phyloP scores from a whole-genome alignment of 805 yeast species.

The Metschnikowia hibisci region DNA sequence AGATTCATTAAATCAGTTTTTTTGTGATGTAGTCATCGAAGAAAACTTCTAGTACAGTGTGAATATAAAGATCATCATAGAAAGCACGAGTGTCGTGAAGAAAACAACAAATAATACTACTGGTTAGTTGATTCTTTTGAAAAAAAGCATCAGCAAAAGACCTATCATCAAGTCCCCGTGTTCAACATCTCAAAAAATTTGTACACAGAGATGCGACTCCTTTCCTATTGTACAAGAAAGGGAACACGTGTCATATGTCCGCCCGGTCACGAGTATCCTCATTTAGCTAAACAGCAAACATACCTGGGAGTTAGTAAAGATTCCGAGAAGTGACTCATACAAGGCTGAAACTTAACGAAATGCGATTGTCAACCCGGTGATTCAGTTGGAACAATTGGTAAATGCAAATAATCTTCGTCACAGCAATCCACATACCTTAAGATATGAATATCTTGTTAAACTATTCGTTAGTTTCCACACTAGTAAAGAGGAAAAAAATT shows the following conservation, averaged over 20 bases:
- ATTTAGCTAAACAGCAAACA: conserved; percentile 21
- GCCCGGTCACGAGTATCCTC: conserved; percentile 51
- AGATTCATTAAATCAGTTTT: conserved; percentile 49
- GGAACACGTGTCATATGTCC: conserved; percentile 42
- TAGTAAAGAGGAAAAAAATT: conserved; percentile 12
- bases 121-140: conserved; percentile 1
- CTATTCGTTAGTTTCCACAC: conserved; percentile 24
- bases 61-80: conserved; percentile 49
- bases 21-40: conserved; percentile 36
- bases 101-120: conserved; percentile 18
- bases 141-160: conserved; percentile 34
- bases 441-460: conserved; percentile 14
- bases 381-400: conserved; percentile 64
- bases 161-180: conserved; percentile 50
- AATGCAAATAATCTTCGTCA: conserved; percentile 48
- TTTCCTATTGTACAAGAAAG: conserved; percentile 33
- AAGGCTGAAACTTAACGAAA: conserved; percentile 63
- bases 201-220: conserved; percentile 56
- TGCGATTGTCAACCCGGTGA: conserved; percentile 49
- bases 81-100: conserved; percentile 21
- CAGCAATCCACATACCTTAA: conserved; percentile 7
- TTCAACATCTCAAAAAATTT: conserved; percentile 43
- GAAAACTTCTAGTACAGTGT: conserved; percentile 44
- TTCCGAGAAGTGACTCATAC: conserved; percentile 41
- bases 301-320: conserved; percentile 16